Evolutionary conservation across 257 asterid species (phyloP).

Genomic region (Cruciata laevipes): DNA sequence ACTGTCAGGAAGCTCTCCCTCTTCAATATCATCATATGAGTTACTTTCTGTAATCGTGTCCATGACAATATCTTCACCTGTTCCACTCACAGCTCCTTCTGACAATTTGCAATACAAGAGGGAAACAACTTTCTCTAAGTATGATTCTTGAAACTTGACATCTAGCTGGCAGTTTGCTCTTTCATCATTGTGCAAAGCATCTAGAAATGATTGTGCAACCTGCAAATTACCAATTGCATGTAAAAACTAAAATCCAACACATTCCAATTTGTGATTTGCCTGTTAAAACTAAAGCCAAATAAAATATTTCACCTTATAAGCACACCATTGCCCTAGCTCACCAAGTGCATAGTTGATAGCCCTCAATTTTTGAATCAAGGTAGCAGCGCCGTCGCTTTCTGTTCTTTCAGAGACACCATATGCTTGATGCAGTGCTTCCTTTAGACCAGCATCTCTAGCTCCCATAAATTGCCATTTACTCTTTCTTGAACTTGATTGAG

Average conservation of each 20-base stretch:
- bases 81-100: conserved; percentile 80
- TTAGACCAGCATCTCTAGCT: conserved; percentile 98
- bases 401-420: conserved; percentile 99
- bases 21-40: conserved; percentile 74
- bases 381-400: conserved; percentile 99
- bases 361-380: conserved; percentile 88
- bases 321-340: conserved; percentile 99
- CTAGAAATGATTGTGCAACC: conserved; percentile 86
- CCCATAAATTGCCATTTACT: conserved; percentile 99
- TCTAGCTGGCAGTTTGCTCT: conserved; percentile 93
- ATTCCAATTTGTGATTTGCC: background rate
- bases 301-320: conserved; percentile 60
- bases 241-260: too few relatives aligned
- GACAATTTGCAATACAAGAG: conserved; percentile 85
- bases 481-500: conserved; percentile 85
- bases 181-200: conserved; percentile 94
- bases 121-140: conserved; percentile 72
- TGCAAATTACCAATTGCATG: conserved; percentile 24
- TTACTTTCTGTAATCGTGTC: conserved; percentile 27
- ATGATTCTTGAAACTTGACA: conserved; percentile 96
- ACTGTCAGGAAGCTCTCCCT: conserved; percentile 85
- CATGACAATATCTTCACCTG: conserved; percentile 25
- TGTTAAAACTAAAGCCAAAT: background rate
- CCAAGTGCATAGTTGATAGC: conserved; percentile 97
- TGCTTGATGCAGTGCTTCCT: conserved; percentile 86